Conservation (phyloP, 495 filamentous ascomycete species). For the Massariosphaeria phaeospora region DNA sequence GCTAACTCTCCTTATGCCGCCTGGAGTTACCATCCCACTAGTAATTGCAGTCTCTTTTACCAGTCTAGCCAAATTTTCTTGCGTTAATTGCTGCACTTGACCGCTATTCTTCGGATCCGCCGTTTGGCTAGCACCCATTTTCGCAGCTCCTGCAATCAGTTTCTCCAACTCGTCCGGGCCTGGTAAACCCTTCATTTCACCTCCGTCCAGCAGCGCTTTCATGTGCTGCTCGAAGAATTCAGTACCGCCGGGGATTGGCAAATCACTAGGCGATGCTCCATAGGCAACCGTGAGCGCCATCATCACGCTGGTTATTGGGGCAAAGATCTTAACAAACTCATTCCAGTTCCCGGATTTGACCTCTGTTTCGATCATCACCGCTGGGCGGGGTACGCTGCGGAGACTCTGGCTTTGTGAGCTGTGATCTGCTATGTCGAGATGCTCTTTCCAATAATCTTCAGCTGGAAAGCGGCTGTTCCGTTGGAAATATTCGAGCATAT, state of each 20-base stretch:
- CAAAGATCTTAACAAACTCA: slow-evolving; percentile 43
- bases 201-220: slow-evolving; percentile 18
- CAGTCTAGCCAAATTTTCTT: slow-evolving; percentile 29
- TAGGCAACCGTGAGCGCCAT: slow-evolving; percentile 35
- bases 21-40: slow-evolving; percentile 26
- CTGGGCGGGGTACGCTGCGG: slow-evolving; percentile 21
- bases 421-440: slow-evolving; percentile 23
- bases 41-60: slow-evolving; percentile 32
- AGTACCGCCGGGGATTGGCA: slow-evolving; percentile 27
- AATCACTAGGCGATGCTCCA: slow-evolving; percentile 29
- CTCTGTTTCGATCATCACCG: slow-evolving; percentile 35
- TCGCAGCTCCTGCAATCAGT: slow-evolving; percentile 28
- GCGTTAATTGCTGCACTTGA: slow-evolving; percentile 27
- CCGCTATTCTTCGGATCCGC: slow-evolving; percentile 8
- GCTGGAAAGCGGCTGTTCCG: slow-evolving; percentile 39
- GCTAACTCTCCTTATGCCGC: slow-evolving; percentile 8
- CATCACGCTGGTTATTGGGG: slow-evolving; percentile 39
- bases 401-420: slow-evolving; percentile 23
- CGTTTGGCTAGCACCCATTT: slow-evolving; percentile 15
- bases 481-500: slow-evolving; percentile 41
- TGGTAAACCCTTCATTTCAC: slow-evolving; percentile 25
- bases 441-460: slow-evolving; percentile 34
- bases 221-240: slow-evolving; percentile 28
- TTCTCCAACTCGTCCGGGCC: slow-evolving; percentile 30
- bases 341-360: slow-evolving; percentile 41